Evolutionary conservation across 768 basidiomycete genomes (phyloP).

Genomic region (Lenzites betulinus): DNA sequence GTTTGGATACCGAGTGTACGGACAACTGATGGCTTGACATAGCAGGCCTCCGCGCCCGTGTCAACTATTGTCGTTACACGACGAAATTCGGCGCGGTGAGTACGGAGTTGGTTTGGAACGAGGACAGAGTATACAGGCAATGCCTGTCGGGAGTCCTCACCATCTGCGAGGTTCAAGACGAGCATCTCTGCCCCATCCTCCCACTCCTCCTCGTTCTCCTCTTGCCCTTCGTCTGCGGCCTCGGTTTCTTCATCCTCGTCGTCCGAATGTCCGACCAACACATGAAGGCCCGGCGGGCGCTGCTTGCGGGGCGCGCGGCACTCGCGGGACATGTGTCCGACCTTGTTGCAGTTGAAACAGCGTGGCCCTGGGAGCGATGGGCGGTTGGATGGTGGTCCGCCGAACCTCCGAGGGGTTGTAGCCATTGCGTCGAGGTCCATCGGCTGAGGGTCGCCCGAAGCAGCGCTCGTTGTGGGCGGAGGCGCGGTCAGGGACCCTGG

Average conservation of each 20-base stretch:
- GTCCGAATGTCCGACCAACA: too few species aligned
- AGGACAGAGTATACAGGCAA: too few species aligned
- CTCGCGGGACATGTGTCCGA: not conserved
- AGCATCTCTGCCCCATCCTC: not conserved
- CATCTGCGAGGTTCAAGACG: not conserved
- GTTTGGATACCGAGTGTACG: not conserved
- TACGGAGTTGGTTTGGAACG: not conserved
- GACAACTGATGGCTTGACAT: not conserved
- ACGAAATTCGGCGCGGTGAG: not conserved
- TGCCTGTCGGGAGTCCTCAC: too few species aligned
- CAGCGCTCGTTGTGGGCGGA: too few species aligned
- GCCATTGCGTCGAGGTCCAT: conserved; percentile 11
- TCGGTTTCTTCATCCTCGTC: not conserved
- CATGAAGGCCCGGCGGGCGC: not conserved
- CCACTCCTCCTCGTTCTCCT: not conserved
- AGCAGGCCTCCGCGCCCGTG: conserved; percentile 6
- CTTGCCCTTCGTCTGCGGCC: not conserved
- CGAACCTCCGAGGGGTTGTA: not conserved
- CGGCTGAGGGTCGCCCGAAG: conserved; percentile 2
- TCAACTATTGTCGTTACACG: conserved; percentile 1
- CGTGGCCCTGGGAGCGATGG: too few species aligned
- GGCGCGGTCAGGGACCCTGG: too few species aligned
- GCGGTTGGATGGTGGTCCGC: too few species aligned
- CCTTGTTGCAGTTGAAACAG: conserved; percentile 6
- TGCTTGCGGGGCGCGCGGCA: conserved; percentile 7